Base-by-base conservation (phyloP, 805 yeast species). In the Clavispora asparagi region DNA sequence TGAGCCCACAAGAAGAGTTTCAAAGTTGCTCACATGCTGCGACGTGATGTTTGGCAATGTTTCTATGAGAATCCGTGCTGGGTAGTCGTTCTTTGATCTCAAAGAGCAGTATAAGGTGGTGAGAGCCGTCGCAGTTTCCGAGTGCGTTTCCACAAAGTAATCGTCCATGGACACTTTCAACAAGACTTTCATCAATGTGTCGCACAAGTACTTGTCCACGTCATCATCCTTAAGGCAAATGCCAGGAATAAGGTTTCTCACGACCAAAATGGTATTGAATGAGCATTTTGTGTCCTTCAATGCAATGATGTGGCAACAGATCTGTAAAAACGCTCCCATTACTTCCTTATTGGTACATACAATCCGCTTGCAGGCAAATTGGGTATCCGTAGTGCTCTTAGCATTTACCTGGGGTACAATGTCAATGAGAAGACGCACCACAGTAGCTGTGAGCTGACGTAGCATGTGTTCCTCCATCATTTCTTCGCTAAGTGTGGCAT, bases 381-480 rank as follows among this genome's bases (percentile, higher is more conserved):
- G 88, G 47, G 87, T 76, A 45, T 81, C 79, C 26, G 79, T 73
- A 42, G 80, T 61, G 14, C 64, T 70, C 57, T 67, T 71, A 28
- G 76, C 68, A 43, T 87, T 78, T 44, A 79, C 76, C 63, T 91
- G 97, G 1, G 96, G 95, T 29, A 87, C 86, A 41, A 90, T 73
- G 61, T 92, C 98, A 65, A 91, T 87, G 52, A 94, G 66, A 59
- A 91, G 74, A 48, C 97, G 73, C 44, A 85, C 96, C 10, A 88
- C 88, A 4, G 95, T 91, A 1, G 95, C 95, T 0, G 98, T 91
- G 35, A 94, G 76, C 62, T 94, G 98, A 55, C 99, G 75, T 49
- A 92, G 70, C 73, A 92, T 77, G 64, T 92, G 96, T 62, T 94
- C 99, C 55, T 92, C 97, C 87, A 94, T 85, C 95, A 94, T 94